Evolutionary conservation across 352 stramenopile genomes (phyloP), one percentile per base, ranked within the genome.

Genomic region (Phytopythium aichiense): DNA sequence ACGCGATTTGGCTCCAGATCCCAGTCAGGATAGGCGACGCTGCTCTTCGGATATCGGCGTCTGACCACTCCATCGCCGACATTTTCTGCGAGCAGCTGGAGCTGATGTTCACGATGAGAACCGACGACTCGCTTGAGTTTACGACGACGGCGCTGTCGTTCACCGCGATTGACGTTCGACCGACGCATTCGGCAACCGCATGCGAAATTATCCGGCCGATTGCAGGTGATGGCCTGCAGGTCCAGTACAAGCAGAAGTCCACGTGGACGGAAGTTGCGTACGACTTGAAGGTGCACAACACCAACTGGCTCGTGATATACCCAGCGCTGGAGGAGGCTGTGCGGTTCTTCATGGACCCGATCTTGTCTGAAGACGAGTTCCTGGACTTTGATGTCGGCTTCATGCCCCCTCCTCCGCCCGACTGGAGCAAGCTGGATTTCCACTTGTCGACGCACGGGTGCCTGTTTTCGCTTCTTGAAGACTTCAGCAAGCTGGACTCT

Each of bases 341-440:
- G 11, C 64, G 64, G 1, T 96, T 89, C 56, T 96, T 96, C 55
- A 59, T 80, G 2, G 56, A 61, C 13, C 87, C 87, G 51, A 74
- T 95, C 50, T 65, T 86, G 18, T 40, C 49, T 0, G 56, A 71
- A 15, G 70, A 55, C 11, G 72, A 72, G 33, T 91, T 87, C 42
- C 64, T 80, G 16, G 69, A 87, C 52, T 91, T 76, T 62, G 70
- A 65, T n/a, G 71, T 89, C 22, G 84, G 78, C 6, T 94, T 84
- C 68, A 89, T 96, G 74, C 67, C 72, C 18, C 66, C 73, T 2
- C 53, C 73, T 48, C 73, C 76, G 35, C 81, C 81, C 31, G 81
- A 92, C 49, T 95, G 84, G 87, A 81, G 80, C 38, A 91, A 87
- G 67, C 76, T 91, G 68, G 87, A 95, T n/a, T 82, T 94, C 16